Percentiles rank a stretch among this genome's conserved stretches.
Evolutionary conservation across 2,329 filamentous ascomycete genomes (phyloP).

Genomic region (Ilyonectria sp.): DNA sequence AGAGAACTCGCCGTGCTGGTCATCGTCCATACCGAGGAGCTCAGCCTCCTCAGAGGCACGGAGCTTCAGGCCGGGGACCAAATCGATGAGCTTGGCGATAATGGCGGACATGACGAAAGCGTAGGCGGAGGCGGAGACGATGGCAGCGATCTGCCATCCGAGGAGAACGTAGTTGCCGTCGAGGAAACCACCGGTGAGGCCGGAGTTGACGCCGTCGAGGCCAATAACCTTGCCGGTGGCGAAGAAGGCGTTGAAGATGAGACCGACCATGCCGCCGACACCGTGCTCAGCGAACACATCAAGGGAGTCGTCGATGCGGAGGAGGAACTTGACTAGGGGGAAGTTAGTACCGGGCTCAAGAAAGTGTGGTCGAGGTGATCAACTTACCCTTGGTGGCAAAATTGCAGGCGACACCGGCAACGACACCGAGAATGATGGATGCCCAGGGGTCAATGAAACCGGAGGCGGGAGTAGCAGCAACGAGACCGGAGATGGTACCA

Average conservation of each 20-base stretch:
- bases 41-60: conserved; percentile 87
- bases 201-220: conserved; percentile 83
- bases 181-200: conserved; percentile 78
- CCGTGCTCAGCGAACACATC: conserved; percentile 82
- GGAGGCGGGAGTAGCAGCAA: conserved; percentile 78
- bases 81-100: conserved; percentile 82
- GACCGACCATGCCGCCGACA: conserved; percentile 77
- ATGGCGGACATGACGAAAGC: conserved; percentile 81
- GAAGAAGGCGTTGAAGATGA: conserved; percentile 82
- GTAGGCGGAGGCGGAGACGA: conserved; percentile 76
- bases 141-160: conserved; percentile 86
- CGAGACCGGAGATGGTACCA: conserved; percentile 79
- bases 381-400: conserved; percentile 73
- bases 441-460: conserved; percentile 79
- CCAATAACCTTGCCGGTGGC: conserved; percentile 79
- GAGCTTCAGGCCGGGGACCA: conserved; percentile 83
- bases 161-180: conserved; percentile 82
- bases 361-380: not conserved
- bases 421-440: conserved; percentile 76
- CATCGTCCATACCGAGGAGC: conserved; percentile 89
- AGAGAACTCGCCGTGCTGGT: conserved; percentile 91
- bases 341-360: conserved; percentile 25
- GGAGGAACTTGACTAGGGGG: conserved; percentile 69
- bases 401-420: conserved; percentile 77
- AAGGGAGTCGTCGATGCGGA: conserved; percentile 79